Evolutionary conservation across 2,329 filamentous ascomycete genomes (phyloP).

Genomic region (Fusarium sp.): DNA sequence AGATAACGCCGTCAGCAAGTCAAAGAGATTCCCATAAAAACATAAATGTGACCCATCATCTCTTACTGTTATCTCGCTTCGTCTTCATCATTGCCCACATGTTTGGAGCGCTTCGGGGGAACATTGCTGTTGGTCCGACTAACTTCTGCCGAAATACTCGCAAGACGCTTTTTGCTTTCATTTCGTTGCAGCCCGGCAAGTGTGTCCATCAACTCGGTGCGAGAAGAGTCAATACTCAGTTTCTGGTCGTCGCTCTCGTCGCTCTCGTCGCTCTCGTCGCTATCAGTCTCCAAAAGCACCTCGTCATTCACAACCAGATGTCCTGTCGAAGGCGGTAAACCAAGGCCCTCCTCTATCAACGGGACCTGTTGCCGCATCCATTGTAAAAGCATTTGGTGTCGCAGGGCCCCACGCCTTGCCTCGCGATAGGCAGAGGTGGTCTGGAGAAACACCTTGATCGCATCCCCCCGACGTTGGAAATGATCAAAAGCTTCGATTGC

Average conservation of each 20-base stretch:
- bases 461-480: constrained; percentile 8
- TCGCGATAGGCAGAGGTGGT: constrained; percentile 22
- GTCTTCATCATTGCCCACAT: not conserved
- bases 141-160: constrained; percentile 5
- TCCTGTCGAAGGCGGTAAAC: not conserved
- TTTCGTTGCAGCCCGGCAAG: not conserved
- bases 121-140: not conserved
- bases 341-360: constrained; percentile 28
- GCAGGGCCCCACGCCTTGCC: constrained; percentile 16
- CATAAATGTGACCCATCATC: not conserved
- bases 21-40: not conserved
- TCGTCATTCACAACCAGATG: not conserved
- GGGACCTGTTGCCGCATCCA: constrained; percentile 35
- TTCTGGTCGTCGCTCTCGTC: constrained; percentile 12
- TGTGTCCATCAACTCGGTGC: not conserved
- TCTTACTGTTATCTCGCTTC: not conserved
- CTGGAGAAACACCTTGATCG: constrained; percentile 8
- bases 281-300: not conserved
- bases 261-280: constrained; percentile 12
- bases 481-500: constrained; percentile 26
- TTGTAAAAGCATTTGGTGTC: constrained; percentile 31
- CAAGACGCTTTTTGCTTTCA: constrained; percentile 25
- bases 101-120: constrained; percentile 14
- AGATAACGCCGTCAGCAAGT: not conserved
- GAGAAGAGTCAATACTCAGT: not conserved